These are phyloP conservation scores for Aureobasidium sp. DNA, from an alignment of 2,329 filamentous ascomycete genomes.

Conservation along the genomic window DNA sequence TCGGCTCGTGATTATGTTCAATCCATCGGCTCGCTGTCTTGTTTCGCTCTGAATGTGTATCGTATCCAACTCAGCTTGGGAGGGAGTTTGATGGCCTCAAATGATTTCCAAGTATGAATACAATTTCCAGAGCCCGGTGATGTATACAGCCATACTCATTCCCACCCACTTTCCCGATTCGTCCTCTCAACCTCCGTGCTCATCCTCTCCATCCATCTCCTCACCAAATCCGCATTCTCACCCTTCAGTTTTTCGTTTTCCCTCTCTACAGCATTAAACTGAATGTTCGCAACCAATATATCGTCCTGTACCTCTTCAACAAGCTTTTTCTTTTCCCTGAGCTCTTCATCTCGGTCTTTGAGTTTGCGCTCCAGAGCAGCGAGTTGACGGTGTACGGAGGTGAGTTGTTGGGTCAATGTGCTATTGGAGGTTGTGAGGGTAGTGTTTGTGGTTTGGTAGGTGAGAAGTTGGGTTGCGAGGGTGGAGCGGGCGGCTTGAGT, in stretches of 20 bases:
- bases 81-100: too few relatives aligned
- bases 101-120: too few relatives aligned
- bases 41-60: neutral
- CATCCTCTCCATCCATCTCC: constrained; percentile 86
- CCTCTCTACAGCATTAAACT: constrained; percentile 79
- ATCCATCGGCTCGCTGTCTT: neutral
- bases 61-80: too few relatives aligned
- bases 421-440: constrained; percentile 60
- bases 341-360: constrained; percentile 75
- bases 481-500: constrained; percentile 14
- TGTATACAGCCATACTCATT: neutral
- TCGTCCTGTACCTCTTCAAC: constrained; percentile 89
- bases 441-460: constrained; percentile 9
- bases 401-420: constrained; percentile 61
- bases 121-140: too few relatives aligned
- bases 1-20: too few relatives aligned
- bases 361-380: constrained; percentile 56
- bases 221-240: constrained; percentile 84
- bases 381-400: constrained; percentile 58
- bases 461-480: constrained; percentile 39
- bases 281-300: constrained; percentile 75
- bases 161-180: constrained; percentile 47
- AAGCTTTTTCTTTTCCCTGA: constrained; percentile 73
- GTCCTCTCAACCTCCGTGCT: constrained; percentile 78
- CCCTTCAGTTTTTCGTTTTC: constrained; percentile 60